These are phyloP conservation scores for Barnettozyma vustinii DNA, from an alignment of 805 yeast species.

Conservation along the genomic window DNA sequence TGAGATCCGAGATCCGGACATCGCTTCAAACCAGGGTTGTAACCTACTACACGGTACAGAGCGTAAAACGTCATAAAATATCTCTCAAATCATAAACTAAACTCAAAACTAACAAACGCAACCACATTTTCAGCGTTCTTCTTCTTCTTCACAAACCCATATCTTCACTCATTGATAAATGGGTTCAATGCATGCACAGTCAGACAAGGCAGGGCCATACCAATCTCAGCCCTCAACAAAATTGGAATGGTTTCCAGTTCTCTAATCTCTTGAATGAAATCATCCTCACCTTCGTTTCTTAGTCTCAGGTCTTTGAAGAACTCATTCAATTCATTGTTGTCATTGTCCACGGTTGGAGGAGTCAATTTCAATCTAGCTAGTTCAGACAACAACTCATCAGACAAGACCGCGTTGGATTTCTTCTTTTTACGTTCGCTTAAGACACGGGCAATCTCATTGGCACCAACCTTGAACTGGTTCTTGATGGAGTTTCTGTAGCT, in stretches of 20 bases:
- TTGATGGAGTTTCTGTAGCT: slow-evolving; percentile 75
- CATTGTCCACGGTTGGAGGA: slow-evolving; percentile 30
- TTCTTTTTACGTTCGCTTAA: slow-evolving; percentile 27
- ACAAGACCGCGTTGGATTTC: slow-evolving; percentile 18
- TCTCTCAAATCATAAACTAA: slow-evolving; percentile 1
- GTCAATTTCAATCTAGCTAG: slow-evolving; percentile 44
- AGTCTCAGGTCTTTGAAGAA: slow-evolving; percentile 54
- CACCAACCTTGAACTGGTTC: slow-evolving; percentile 68
- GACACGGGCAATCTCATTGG: slow-evolving; percentile 62
- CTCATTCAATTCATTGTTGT: slow-evolving; percentile 39
- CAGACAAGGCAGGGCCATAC: slow-evolving; percentile 92
- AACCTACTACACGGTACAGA: background rate
- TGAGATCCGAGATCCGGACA: background rate
- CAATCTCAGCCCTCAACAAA: slow-evolving; percentile 82
- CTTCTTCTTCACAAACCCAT: background rate
- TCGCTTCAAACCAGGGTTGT: background rate
- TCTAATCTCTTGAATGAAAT: slow-evolving; percentile 72
- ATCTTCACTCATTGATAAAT: slow-evolving; percentile 36
- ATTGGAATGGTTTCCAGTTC: slow-evolving; percentile 80
- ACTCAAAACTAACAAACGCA: background rate
- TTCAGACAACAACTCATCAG: slow-evolving; percentile 41
- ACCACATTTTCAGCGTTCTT: background rate
- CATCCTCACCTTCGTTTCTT: slow-evolving; percentile 50
- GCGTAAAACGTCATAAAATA: background rate
- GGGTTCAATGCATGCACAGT: slow-evolving; percentile 92